Evolutionary conservation across 2,329 filamentous ascomycete genomes (phyloP), one percentile per base, ranked within the genome.

Genomic region (Aureobasidium melanogenum): DNA sequence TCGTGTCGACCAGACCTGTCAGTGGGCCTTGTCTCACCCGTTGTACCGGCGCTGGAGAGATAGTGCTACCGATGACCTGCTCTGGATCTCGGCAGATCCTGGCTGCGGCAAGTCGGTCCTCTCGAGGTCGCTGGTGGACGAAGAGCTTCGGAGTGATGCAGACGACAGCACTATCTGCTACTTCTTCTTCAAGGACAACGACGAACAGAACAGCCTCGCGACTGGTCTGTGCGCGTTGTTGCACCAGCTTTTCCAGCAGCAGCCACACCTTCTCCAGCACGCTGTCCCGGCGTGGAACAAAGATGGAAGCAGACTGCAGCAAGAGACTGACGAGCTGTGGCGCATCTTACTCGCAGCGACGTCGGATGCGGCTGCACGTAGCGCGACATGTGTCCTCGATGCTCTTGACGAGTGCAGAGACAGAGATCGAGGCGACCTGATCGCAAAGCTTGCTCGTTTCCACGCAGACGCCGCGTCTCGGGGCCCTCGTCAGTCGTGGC

Each of bases 31-130:
- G 7, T 43, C 67, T n/a, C 68, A 72, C 46, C 2, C 63, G 8
- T 41, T 66, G 36, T 75, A 70, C 60, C 56, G 36, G 1, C 32
- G 61, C 9, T 75, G 71, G 73, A 62, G 14, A 36, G 19, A 66
- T 4, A 70, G 58, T 36, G 2, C 6, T 0, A 8, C 28, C 3
- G 63, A 69, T 39, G 64, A 68, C 59, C 66, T 76, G 19, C 70
- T 77, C 24, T 76, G 70, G 74, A 66, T 76, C 6, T 74, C 73
- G 14, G 74, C 74, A 0, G 73, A 75, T 59, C 73, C 73, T 19
- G 74, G 74, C 26, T 76, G 72, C 62, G 74, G 75, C 6, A 77
- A 76, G 62, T 76, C 74, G 24, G 74, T 76, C 0, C 67, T 77
- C 0, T 63, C 72, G 0, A 69, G 66, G 64, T 71, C 68, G 2